phyloP scores from a whole-genome alignment of 495 filamentous ascomycete genomes.

The Penicillium ochrochloron region DNA sequence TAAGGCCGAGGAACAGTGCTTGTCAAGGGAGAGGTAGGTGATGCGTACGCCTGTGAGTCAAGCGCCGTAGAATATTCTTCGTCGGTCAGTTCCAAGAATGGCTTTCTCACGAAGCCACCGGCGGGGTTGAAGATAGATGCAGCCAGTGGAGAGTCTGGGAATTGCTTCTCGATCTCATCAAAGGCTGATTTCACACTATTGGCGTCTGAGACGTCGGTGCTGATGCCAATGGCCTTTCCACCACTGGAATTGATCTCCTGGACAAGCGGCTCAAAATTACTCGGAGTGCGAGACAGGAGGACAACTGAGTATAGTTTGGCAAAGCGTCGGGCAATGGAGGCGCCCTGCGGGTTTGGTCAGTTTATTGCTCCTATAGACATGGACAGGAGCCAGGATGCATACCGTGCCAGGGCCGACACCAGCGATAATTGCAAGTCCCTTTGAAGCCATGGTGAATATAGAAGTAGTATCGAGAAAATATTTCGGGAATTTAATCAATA shows the following conservation, averaged over 20 bases:
- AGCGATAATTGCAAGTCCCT: constrained; percentile 69
- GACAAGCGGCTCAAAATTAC: constrained; percentile 69
- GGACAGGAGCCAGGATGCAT: constrained; percentile 23
- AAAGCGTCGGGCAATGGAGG: constrained; percentile 68
- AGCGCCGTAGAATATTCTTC: constrained; percentile 66
- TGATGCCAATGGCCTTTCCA: constrained; percentile 77
- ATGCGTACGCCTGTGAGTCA: constrained; percentile 63
- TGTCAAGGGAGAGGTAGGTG: background rate
- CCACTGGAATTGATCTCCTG: constrained; percentile 71
- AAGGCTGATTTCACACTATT: constrained; percentile 69
- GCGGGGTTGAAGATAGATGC: constrained; percentile 87
- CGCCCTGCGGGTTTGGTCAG: constrained; percentile 42
- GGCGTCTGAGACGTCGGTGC: constrained; percentile 69
- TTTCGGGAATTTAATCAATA: background rate
- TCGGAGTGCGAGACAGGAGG: constrained; percentile 70
- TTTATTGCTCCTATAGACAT: constrained; percentile 7
- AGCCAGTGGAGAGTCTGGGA: constrained; percentile 53
- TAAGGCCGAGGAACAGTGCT: no score
- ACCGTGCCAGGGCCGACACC: constrained; percentile 77
- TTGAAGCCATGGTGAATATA: constrained; percentile 36
- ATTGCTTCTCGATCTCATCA: constrained; percentile 64
- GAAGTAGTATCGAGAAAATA: background rate
- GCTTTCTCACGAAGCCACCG: constrained; percentile 71
- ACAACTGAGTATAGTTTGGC: constrained; percentile 75
- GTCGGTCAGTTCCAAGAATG: constrained; percentile 74